Evolutionary conservation across 1,284 basidiomycete genomes (phyloP), one percentile per base, ranked within the genome.

Genomic region (Trichosporon sp.): DNA sequence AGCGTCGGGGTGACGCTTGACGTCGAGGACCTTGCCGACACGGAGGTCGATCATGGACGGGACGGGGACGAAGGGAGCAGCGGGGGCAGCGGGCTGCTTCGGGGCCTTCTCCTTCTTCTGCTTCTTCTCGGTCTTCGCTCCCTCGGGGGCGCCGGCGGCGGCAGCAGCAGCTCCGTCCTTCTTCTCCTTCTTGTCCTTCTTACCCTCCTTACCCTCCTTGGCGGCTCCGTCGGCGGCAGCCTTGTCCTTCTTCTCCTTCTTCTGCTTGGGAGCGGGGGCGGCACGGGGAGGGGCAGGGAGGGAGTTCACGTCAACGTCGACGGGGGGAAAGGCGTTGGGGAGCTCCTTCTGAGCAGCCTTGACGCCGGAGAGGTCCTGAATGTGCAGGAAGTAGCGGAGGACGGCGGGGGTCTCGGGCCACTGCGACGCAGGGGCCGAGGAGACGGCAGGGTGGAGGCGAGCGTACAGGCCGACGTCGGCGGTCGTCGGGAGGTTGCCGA

Each of bases 21-120:
- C 94, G 81, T 96, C 92, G 38, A 97, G 85, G 71, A 98, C 96
- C 76, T 90, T 91, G 6, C 94, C 93, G 12, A 98, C 93, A 66
- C 94, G 88, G 76, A 98, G 87, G 80, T 98, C 94, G 78, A 98
- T 92, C 94, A 97, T 96, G 64, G 92, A 93, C 8, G 94, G 95
- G 32, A 90, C 85, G 56, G 94, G 93, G 76, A 91, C 91, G 11
- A 91, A 89, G 21, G 88, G 87, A 72, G 92, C 91, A 69, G 89
- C 84, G 40, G 84, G 80, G 1, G 81, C 81, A 2, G 83, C 73
- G 8, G 80, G 78, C 31, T 83, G 75, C 16, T 79, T 75, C 51
- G 77, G 74, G 16, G 77, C 70, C 70, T 78, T 78, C 69, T 76
- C 76, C 74, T 89, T 87, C 81, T 89, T 89, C 77, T 86, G 86